Percentiles rank a stretch among this genome's conserved stretches.
phyloP scores from a whole-genome alignment of 345 rosid species.

The Turritis glabra region DNA sequence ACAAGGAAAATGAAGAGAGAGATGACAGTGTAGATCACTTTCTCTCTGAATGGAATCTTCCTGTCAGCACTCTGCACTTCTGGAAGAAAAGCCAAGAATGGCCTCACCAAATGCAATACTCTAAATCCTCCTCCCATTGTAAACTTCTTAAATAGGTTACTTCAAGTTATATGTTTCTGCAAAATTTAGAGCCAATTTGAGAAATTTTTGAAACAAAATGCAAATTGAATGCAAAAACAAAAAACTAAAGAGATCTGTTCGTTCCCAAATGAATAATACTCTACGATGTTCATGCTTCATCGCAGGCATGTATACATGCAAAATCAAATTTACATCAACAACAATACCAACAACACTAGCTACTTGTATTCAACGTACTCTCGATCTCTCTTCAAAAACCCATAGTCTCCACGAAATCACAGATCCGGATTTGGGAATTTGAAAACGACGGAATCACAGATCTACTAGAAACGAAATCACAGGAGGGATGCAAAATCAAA shows the following conservation, averaged over 20 bases:
- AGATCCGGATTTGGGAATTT: neutral
- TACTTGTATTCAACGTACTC: too few relatives aligned
- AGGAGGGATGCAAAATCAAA: neutral
- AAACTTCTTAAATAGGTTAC: neutral
- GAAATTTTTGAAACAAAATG: too few relatives aligned
- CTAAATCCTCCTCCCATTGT: constrained; percentile 75
- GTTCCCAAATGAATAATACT: too few relatives aligned
- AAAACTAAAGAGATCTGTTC: too few relatives aligned
- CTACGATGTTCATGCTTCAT: too few relatives aligned
- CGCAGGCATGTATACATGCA: too few relatives aligned
- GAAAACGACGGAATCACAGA: neutral
- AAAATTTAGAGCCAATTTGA: neutral
- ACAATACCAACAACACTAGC: too few relatives aligned
- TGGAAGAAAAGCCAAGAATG: constrained; percentile 67
- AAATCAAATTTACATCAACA: too few relatives aligned
- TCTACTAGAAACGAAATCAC: neutral
- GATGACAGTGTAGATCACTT: constrained; percentile 75
- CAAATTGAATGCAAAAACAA: too few relatives aligned
- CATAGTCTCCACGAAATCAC: constrained; percentile 6
- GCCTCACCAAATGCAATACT: constrained; percentile 76
- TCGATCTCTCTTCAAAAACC: too few relatives aligned
- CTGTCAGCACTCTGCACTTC: constrained; percentile 78
- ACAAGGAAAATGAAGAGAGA: constrained; percentile 75
- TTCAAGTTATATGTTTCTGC: neutral
- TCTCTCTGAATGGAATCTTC: constrained; percentile 74